Evolutionary conservation across 805 yeast genomes (phyloP), one percentile per base, ranked within the genome.

Genomic region (Priceomyces fermenticarens): DNA sequence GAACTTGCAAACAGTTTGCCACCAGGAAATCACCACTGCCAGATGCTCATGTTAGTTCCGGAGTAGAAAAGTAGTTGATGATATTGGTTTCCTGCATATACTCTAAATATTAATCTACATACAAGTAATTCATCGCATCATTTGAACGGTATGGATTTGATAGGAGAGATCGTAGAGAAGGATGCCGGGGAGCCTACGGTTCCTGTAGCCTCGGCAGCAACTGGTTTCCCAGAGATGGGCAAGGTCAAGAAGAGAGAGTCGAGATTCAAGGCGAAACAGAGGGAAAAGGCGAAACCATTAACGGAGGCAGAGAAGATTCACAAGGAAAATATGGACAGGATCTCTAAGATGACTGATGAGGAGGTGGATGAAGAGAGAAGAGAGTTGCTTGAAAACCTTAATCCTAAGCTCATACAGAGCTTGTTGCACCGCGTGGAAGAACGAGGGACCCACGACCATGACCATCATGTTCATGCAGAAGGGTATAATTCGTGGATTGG

Each of bases 271-370:
- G 68, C 67, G 37, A 60, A 76, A 42, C 53, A 70, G 32, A 60
- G 59, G 39, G 30, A 55, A 8, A 41, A 26, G 14, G 28, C 30
- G 35, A 37, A 17, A 28, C 17, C 60, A 11, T 44, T 75, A 36
- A 63, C 83, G 0, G 95, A 86, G 50, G 78, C 84, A 0, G 90
- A 85, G 48, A 74, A 78, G 54, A 87, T 89, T 15, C 91, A 88
- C 57, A 57, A 75, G 41, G 96, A 89, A 54, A 90, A 88, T 58
- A 59, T 85, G 45, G 77, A 80, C 30, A 68, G 72, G 31, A 57
- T 90, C 41, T 65, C 78, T 29, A 58, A 63, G 10, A 83, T 89
- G 90, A 67, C 83, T 2, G 72, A 70, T 2, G 83, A 77, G 12
- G 88, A 89, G 53, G 74, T 87, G 28, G 67, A 72, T 27, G 61